A percentile compares a stretch with the other conserved stretches of the same genome.
Conservation (phyloP, 148 eudicot species). For the Beta vulgaris region DNA sequence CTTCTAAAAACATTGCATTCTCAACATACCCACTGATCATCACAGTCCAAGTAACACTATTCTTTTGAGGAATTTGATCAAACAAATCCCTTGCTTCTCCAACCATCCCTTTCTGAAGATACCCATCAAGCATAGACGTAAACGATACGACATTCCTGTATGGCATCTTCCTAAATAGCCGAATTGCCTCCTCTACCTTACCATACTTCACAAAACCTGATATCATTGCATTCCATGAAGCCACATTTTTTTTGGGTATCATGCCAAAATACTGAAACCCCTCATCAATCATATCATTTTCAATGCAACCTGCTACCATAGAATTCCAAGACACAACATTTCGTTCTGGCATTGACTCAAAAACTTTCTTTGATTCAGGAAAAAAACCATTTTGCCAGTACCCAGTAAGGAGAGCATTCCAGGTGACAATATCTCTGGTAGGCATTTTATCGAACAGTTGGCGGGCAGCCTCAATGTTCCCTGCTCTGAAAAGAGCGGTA, state of each 20-base stretch:
- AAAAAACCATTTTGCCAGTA: constrained; percentile 39
- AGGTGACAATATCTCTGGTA: constrained; percentile 31
- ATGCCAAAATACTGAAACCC: constrained; percentile 28
- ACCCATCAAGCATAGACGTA: constrained; percentile 43
- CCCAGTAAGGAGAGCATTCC: constrained; percentile 39
- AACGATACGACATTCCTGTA: constrained; percentile 37
- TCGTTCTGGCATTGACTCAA: constrained; percentile 30
- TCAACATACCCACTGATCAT: constrained; percentile 45
- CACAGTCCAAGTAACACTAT: constrained; percentile 42
- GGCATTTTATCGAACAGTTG: constrained; percentile 38
- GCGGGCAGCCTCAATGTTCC: constrained; percentile 35
- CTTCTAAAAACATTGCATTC: constrained; percentile 33
- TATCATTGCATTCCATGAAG: constrained; percentile 41
- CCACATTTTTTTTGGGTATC: constrained; percentile 37
- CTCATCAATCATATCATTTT: constrained; percentile 28
- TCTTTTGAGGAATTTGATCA: constrained; percentile 31
- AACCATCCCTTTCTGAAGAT: constrained; percentile 35
- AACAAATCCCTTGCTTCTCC: constrained; percentile 36
- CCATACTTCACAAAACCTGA: constrained; percentile 36
- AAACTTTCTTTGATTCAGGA: constrained; percentile 26
- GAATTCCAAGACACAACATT: constrained; percentile 41
- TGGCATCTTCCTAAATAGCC: constrained; percentile 34
- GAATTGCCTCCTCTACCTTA: constrained; percentile 28
- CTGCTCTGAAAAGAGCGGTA: constrained; percentile 18
- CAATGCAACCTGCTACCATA: constrained; percentile 33